These are phyloP conservation scores for Neofusicoccum cordaticola DNA, from an alignment of 2,329 filamentous ascomycete genomes.

Conservation along the genomic window DNA sequence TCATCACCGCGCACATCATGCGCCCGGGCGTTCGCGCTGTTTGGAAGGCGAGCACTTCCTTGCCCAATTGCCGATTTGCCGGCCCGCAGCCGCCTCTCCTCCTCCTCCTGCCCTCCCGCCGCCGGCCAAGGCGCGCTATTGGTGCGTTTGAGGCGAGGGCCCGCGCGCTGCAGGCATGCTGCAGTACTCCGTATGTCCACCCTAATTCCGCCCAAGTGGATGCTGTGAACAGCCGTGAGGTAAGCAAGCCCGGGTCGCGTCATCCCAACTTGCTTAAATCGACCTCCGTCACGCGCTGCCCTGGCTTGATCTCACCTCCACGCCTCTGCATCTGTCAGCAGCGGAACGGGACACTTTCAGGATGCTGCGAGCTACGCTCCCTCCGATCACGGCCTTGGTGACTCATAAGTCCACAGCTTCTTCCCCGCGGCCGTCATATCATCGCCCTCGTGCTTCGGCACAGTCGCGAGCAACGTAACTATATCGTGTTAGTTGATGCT, in stretches of 20 bases:
- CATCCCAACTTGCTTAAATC: neutral
- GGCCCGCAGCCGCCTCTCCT: neutral
- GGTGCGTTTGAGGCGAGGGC: neutral
- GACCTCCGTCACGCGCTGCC: neutral
- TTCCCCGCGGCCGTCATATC: neutral
- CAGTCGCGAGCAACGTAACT: neutral
- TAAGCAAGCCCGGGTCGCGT: too few relatives aligned
- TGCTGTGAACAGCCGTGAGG: too few relatives aligned
- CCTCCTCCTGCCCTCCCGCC: neutral
- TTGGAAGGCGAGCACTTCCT: neutral
- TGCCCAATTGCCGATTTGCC: neutral
- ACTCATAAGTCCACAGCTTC: too few relatives aligned
- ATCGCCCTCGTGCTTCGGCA: neutral
- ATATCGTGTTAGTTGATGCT: slow-evolving; percentile 5
- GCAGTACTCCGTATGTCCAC: neutral
- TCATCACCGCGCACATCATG: neutral
- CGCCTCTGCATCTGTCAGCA: too few relatives aligned
- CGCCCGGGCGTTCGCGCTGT: neutral
- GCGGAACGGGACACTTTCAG: neutral
- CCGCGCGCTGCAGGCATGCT: neutral
- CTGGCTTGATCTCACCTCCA: neutral
- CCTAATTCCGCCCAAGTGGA: neutral
- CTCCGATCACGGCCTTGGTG: neutral
- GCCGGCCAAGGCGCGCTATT: neutral
- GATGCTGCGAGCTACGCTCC: neutral